Base-by-base conservation (phyloP, 257 asterid species). In the Nicotiana otophora region DNA sequence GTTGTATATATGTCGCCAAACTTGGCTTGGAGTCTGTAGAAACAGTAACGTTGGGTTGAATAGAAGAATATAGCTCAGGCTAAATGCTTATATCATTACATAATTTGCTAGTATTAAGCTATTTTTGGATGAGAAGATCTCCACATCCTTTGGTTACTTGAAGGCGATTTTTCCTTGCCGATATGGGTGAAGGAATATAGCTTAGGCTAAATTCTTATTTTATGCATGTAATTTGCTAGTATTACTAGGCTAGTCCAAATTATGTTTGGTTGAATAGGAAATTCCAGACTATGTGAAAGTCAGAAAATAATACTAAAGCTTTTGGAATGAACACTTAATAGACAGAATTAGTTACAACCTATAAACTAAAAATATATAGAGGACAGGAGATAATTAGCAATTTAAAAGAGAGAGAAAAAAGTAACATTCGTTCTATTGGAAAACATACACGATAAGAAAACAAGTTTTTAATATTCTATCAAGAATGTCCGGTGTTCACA, bases 171-270 rank as follows among this genome's bases (percentile, higher is more conserved):
- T 84, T 82, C 31, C 86, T 30, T 31, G 61, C 93, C 91, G 97
- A 84, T 91, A 81, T 95, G 98, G 97, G 95, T 42, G 14, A 72
- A 72, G 26, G 26, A 42, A 46, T 14, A 72, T 72, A 72, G 23
- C 78, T 72, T 72, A 23, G 23, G 39, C 61, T 23, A 72, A 23
- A 14, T 72, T 23, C 39, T 14, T 36, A 72, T 23, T 46, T 72
- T 23, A 14, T 72, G 61, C 61, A 23, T 46, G 39, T 72, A 14
- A 26, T 23, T 15, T 72, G 7, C 61, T 46, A 48, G 15, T 14
- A 42, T 14, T 28, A 46, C 17, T 46, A 72, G 31, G 33, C 39
- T 72, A 46, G 39, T 72, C 36, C 48, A 20, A 12, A 15, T 36
- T 62, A 12, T 17, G 55, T 7, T 57, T 28, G 30, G 30, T 28